Evolutionary conservation across 148 eudicot species (phyloP).

Genomic region (Chenopodium quinoa): DNA sequence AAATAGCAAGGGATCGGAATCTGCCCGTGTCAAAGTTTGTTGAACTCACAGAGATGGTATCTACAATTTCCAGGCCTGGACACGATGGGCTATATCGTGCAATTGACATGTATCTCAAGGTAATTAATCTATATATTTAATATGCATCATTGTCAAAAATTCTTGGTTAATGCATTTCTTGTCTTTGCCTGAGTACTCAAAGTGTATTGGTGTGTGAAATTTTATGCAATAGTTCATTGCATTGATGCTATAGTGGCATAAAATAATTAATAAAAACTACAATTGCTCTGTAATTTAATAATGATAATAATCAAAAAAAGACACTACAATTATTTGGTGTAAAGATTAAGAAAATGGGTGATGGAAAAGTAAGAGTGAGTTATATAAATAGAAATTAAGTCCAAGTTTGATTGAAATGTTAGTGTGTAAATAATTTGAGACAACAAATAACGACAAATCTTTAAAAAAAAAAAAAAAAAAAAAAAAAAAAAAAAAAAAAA

Average conservation of each 20-base stretch:
- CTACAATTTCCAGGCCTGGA: constrained; percentile 60
- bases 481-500: neutral
- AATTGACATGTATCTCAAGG: constrained; percentile 90
- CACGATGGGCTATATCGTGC: constrained; percentile 93
- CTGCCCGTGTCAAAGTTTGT: constrained; percentile 56
- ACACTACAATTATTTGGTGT: neutral
- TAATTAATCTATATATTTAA: constrained; percentile 26
- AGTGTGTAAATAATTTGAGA: neutral
- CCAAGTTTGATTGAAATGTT: neutral
- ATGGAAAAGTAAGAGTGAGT: neutral
- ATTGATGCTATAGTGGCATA: neutral
- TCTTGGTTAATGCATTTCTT: neutral
- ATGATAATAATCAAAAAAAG: too few species aligned
- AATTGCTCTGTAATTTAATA: neutral
- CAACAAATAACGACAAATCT: neutral
- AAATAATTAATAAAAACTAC: neutral
- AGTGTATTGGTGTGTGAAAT: neutral
- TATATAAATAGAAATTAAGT: too few species aligned
- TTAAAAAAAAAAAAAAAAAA: too few species aligned
- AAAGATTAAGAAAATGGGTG: neutral
- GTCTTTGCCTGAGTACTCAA: neutral
- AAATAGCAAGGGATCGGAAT: constrained; percentile 75
- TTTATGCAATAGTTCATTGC: neutral
- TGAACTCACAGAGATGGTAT: constrained; percentile 73
- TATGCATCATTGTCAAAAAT: constrained; percentile 11